Base-by-base conservation (phyloP, 768 basidiomycete species). In the Pseudohyphozyma bogoriensis region DNA sequence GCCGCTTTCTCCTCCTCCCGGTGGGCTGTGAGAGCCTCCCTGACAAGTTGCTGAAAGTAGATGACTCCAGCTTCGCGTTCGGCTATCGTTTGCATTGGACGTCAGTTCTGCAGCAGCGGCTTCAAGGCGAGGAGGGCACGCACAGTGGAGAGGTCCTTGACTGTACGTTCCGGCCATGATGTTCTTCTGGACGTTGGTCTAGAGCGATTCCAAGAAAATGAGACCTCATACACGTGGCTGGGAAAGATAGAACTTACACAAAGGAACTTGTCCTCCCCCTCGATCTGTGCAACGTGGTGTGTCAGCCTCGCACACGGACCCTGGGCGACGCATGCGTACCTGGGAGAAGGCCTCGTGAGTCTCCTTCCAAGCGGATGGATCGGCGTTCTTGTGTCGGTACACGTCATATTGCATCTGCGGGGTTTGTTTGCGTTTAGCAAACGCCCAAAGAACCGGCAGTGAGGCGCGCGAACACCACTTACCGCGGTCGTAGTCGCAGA, bases 151-250 rank as follows among this genome's bases (percentile, higher is more conserved):
- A 29, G 46, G 12, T 10, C 46, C 46, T 4, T n/a, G 24, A 15
- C 16, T 26, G 46, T 47, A 47, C 2, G 46, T 47, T 10, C 46
- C 46, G 46, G 24, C 46, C 7, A 12, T 47, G 26, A 47, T n/a
- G 46, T 47, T 47, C 46, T 47, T 47, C 26, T 47, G 46, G 15
- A 28, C 46, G 46, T 47, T 47, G 28, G 46, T 47, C 37, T 37
- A 18, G 11, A 10, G 37, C 11, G 37, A 18, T 10, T 10, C 11
- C n/a, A 10, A 37, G 10, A 37, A 37, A 18, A 10, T 37, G 11
- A 18, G 18, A 37, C 11, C 37, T 37, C 18, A 10, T 37, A 18
- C 10, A 37, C 11, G 37, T 37, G 37, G 11, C 10, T 10, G 11
- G 10, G 37, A 37, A 37, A 18, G 37, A 37, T n/a, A n/a, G 37